A percentile compares a stretch with the other conserved stretches of the same genome.
Evolutionary conservation across 192 early-diverging fungal genomes (phyloP).

Genomic region (Cetraspora pellucida): DNA sequence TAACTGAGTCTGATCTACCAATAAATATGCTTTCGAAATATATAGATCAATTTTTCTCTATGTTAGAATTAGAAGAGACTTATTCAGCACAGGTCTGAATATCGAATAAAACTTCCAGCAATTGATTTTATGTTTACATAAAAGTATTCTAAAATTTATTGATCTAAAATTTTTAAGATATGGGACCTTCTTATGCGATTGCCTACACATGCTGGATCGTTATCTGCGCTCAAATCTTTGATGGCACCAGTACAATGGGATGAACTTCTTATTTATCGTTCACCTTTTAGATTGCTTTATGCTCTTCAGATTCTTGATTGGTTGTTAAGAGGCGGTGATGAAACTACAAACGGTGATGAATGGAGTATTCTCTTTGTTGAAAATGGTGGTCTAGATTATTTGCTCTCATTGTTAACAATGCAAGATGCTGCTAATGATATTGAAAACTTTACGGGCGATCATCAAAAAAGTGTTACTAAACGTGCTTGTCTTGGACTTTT

Average conservation of each 20-base stretch:
- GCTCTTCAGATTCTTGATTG: constrained; percentile 47
- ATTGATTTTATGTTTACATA: background rate
- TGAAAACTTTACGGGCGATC: background rate
- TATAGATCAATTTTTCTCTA: constrained; percentile 45
- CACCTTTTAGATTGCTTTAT: constrained; percentile 51
- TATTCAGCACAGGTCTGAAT: constrained; percentile 48
- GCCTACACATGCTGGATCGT: constrained; percentile 42
- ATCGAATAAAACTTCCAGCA: no score
- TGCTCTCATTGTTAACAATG: constrained; percentile 39
- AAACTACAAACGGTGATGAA: constrained; percentile 27
- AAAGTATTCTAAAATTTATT: background rate
- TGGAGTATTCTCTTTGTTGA: constrained; percentile 45
- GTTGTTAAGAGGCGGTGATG: constrained; percentile 45
- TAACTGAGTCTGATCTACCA: constrained; percentile 37
- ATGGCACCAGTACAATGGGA: constrained; percentile 42
- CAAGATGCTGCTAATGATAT: background rate
- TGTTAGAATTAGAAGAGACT: constrained; percentile 46
- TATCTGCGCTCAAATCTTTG: constrained; percentile 37
- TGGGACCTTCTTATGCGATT: constrained; percentile 41
- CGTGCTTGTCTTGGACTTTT: constrained; percentile 35
- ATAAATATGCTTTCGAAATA: constrained; percentile 47
- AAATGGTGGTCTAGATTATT: constrained; percentile 44
- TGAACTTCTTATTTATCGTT: constrained; percentile 42
- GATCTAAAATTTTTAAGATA: constrained; percentile 13
- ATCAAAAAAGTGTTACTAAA: constrained; percentile 32